Percentiles rank a stretch among this genome's conserved stretches.
Evolutionary conservation across 345 rosid genomes (phyloP).

Genomic region (Toxicodendron radicans): DNA sequence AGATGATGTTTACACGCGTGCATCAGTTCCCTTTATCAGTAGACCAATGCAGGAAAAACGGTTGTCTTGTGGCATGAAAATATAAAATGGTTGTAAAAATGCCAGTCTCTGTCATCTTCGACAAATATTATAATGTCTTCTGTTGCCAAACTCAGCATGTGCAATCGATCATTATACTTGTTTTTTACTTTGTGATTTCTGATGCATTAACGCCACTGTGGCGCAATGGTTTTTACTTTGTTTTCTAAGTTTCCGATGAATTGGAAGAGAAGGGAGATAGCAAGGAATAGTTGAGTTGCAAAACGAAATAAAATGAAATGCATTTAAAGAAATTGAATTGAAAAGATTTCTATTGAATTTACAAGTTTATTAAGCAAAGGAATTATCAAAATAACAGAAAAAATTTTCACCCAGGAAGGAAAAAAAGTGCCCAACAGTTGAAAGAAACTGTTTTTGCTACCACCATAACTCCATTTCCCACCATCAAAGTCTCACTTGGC

Average conservation of each 20-base stretch:
- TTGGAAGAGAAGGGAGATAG: not conserved
- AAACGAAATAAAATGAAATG: not conserved
- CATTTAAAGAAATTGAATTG: not conserved
- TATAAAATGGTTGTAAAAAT: not conserved
- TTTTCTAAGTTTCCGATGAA: not conserved
- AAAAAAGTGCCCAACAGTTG: conserved; percentile 13
- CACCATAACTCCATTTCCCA: conserved; percentile 1
- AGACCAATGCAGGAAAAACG: not conserved
- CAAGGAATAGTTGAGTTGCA: not conserved
- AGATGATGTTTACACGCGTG: conserved; percentile 1
- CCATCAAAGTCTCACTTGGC: conserved; percentile 9
- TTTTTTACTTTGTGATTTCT: too few species aligned
- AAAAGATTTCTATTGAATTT: conserved; percentile 19
- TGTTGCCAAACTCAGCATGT: too few species aligned
- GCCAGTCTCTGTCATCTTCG: not conserved
- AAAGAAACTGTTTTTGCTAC: conserved; percentile 15
- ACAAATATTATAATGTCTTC: not conserved
- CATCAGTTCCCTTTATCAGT: not conserved
- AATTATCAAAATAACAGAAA: conserved; percentile 5
- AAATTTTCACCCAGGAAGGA: conserved; percentile 2
- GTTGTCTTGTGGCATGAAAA: not conserved
- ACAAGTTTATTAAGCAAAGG: conserved; percentile 23
- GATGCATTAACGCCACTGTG: too few species aligned
- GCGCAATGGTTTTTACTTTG: too few species aligned
- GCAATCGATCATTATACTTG: too few species aligned